Evolutionary conservation across 1,284 basidiomycete genomes (phyloP), one percentile per base, ranked within the genome.

Genomic region (Malassezia brasiliensis): DNA sequence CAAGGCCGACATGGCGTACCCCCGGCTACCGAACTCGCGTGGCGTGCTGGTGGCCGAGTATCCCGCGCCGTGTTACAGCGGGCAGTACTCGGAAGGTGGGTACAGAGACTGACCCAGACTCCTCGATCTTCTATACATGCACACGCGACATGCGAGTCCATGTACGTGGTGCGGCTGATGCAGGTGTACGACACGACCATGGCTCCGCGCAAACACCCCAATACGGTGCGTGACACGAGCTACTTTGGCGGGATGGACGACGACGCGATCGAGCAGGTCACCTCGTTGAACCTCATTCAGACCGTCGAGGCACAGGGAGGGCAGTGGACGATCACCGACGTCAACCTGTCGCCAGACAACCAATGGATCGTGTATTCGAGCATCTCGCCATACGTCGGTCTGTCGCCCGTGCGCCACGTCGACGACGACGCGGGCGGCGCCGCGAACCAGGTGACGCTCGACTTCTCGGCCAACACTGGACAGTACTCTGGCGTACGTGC

Each of bases 261-360:
- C 6, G 48, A 41, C 14, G 9, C n/a, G 12, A 15, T 22, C 12
- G 42, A 49, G 14, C 66, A 68, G 30, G 58, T 63, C 15, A 72
- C 70, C 0, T 63, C 62, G 36, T 61, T 72, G 38, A 66, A 71
- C 22, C 56, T 59, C 41, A 72, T 66, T 48, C 69, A 71, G 57
- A 71, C 67, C 17, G 68, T 72, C 50, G 62, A 67, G 20, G 69
- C 67, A 8, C 52, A 63, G 10, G 52, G 60, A 25, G 68, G 68
- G 35, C 63, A 64, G 45, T 72, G 69, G 69, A 73, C 70, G 10
- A 69, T 73, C 38, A 73, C 69, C 2, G 93, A 98, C 76, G 90
- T 89, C 12, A 89, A 96, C 75, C 78, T 94, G 10, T 89, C 87
- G 58, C 86, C 86, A 4, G 85, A 91, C 71, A 96, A 94, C 59